These are phyloP conservation scores for Filobasidium wieringae DNA, from an alignment of 768 basidiomycete genomes.

Conservation along the genomic window DNA sequence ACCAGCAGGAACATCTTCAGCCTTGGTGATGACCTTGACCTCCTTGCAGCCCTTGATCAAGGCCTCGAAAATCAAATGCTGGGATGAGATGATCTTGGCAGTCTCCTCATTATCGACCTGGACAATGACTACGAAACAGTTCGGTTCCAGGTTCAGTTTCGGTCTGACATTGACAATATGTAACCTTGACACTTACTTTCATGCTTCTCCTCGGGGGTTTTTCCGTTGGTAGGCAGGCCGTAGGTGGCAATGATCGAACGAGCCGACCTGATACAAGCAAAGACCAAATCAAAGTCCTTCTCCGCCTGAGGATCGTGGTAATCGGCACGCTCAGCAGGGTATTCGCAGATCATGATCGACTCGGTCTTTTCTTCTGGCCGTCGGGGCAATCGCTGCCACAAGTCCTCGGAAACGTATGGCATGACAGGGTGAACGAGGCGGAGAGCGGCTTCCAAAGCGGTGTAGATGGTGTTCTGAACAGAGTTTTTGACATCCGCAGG, in stretches of 20 bases:
- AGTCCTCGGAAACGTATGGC: slow-evolving; percentile 97
- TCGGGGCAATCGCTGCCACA: slow-evolving; percentile 92
- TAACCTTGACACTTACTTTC: slow-evolving; percentile 19
- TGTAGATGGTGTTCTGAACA: slow-evolving; percentile 91
- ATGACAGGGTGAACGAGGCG: slow-evolving; percentile 92
- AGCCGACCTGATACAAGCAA: slow-evolving; percentile 61
- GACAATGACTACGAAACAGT: slow-evolving; percentile 72
- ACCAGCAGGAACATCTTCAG: slow-evolving; percentile 66
- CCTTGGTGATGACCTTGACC: slow-evolving; percentile 53
- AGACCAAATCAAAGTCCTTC: slow-evolving; percentile 72
- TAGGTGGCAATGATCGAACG: slow-evolving; percentile 82
- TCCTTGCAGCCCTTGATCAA: slow-evolving; percentile 81
- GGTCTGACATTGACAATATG: no score
- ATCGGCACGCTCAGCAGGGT: slow-evolving; percentile 49
- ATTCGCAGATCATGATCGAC: slow-evolving; percentile 80
- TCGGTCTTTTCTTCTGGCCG: slow-evolving; percentile 67
- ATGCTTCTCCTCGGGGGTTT: slow-evolving; percentile 37
- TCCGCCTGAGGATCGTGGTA: slow-evolving; percentile 58
- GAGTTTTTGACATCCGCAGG: slow-evolving; percentile 53
- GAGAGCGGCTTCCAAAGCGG: slow-evolving; percentile 80
- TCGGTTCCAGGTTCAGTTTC: no score
- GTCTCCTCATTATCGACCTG: slow-evolving; percentile 56
- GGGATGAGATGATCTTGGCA: slow-evolving; percentile 56
- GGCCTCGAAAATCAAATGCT: slow-evolving; percentile 61
- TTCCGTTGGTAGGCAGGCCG: slow-evolving; percentile 50